Evolutionary conservation across 2,329 filamentous ascomycete species (phyloP), one percentile per base, ranked within the genome.

Genomic region (Exophiala xenobiotica): DNA sequence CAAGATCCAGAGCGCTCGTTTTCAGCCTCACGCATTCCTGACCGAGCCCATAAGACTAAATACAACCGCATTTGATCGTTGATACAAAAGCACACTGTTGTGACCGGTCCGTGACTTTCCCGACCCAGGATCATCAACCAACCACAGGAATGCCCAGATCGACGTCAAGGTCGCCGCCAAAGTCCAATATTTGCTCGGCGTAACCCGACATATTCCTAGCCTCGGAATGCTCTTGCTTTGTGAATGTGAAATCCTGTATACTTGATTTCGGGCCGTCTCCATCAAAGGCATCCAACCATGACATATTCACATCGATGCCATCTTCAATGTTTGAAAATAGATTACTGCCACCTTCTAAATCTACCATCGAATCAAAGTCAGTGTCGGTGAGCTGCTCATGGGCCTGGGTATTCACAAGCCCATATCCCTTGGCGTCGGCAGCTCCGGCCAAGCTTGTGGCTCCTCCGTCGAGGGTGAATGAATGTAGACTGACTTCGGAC

Each of bases 331-430:
- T 56, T 18, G 48, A 45, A 24, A 53, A 49, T 24, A 51, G 31
- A 33, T 58, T 52, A 11, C 20, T 24, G 12, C 55, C 65, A 41
- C 74, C 72, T 35, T 75, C 73, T 43, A 74, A 70, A 50, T 74
- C 74, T 56, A 75, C 72, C 47, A 75, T 55, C 0, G 71, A 70
- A 48, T 75, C 73, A 22, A 75, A 71, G 48, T 74, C 72, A 44
- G 73, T 71, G 47, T 73, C 69, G 2, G 67, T 73, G 18, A 45
- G 19, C 11, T 51, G 55, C 27, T 51, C 46, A 4, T 38, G 8
- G 4, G n/a, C 6, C 18, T 43, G 19, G 6, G 41, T 41, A 8
- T 56, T n/a, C 14, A n/a, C 11, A 2, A 14, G 42, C 16, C 27
- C 45, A n/a, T 55, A 26, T 6, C 42, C 24, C 2, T 33, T 27